A percentile compares a stretch with the other conserved stretches of the same genome.
These are phyloP conservation scores for Aspergillus novoparasiticus DNA, from an alignment of 2,329 filamentous ascomycete species.

Conservation along the genomic window DNA sequence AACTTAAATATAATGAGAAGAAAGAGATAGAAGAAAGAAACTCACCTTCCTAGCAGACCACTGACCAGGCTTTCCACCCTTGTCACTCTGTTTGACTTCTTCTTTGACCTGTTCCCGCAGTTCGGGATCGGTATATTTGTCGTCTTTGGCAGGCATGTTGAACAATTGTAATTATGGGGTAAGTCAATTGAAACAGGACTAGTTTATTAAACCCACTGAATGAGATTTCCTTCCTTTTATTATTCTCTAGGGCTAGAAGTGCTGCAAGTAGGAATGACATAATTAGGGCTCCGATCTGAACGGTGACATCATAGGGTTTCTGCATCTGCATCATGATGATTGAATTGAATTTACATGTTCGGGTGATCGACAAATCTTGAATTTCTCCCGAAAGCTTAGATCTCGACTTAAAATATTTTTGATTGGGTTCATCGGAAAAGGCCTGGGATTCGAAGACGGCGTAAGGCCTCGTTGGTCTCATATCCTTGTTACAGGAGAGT, in stretches of 20 bases:
- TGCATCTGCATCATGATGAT: neutral
- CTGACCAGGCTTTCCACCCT: conserved; percentile 52
- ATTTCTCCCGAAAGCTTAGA: neutral
- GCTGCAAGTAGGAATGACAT: no score
- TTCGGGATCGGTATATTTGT: conserved; percentile 49
- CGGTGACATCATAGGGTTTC: neutral
- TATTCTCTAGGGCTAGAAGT: no score
- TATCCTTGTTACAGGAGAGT: no score
- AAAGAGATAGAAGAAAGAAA: neutral
- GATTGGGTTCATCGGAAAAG: neutral
- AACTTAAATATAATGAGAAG: neutral
- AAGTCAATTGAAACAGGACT: no score
- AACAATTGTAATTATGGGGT: no score
- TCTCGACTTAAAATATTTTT: neutral
- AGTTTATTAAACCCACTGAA: no score
- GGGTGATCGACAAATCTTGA: neutral
- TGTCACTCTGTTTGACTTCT: conserved; percentile 49
- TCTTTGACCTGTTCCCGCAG: conserved; percentile 51
- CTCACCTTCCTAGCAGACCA: conserved; percentile 52
- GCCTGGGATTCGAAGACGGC: no score
- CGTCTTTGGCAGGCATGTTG: conserved; percentile 50
- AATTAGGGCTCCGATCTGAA: neutral
- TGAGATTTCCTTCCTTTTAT: no score
- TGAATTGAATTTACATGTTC: neutral
- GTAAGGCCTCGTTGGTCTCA: no score